Evolutionary conservation across 2,329 filamentous ascomycete genomes (phyloP), one percentile per base, ranked within the genome.

Genomic region (Biscogniauxia marginata): DNA sequence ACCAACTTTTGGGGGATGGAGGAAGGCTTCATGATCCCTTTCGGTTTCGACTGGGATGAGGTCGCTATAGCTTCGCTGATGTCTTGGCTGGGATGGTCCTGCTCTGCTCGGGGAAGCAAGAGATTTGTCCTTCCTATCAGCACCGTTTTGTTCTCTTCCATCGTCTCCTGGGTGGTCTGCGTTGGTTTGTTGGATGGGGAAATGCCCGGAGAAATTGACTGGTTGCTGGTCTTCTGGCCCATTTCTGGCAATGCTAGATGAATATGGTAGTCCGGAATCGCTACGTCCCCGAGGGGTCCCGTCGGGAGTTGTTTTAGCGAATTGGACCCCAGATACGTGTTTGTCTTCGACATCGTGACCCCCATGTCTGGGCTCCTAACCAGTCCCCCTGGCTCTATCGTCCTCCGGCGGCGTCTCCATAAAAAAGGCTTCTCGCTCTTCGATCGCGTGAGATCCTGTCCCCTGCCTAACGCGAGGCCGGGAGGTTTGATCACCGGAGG

Each of bases 41-140:
- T 73, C 66, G 49, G 65, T 52, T 53, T 72, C 67, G 61, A 73
- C 66, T 55, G 74, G 69, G 58, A 75, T 72, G 65, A 74, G 67
- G 56, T 76, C 72, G 56, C 71, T 75, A 65, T 72, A 72, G 63
- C 67, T 71, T 30, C 59, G 61, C 53, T 64, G 61, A 19, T 49
- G 57, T 46, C 50, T 51, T 53, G 56, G 53, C 39, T 54, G 53
- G 20, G 7, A 49, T 44, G 23, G 19, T 39, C 11, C 19, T 43
- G 20, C 34, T 34, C 22, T 9, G 13, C 21, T n/a, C 16, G 7
- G 20, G 48, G 25, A 46, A 13, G 2, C 34, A 46, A 43, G 24
- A 54, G 48, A 51, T 54, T 62, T 49, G 55, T 59, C 43, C 46
- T 56, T 19, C 50, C 57, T n/a, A 50, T 51, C n/a, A 60, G 25